Percentiles rank a stretch among this genome's conserved stretches.
phyloP scores from a whole-genome alignment of 108 stramenopile genomes.

The Phaeodactylum tricornutum region DNA sequence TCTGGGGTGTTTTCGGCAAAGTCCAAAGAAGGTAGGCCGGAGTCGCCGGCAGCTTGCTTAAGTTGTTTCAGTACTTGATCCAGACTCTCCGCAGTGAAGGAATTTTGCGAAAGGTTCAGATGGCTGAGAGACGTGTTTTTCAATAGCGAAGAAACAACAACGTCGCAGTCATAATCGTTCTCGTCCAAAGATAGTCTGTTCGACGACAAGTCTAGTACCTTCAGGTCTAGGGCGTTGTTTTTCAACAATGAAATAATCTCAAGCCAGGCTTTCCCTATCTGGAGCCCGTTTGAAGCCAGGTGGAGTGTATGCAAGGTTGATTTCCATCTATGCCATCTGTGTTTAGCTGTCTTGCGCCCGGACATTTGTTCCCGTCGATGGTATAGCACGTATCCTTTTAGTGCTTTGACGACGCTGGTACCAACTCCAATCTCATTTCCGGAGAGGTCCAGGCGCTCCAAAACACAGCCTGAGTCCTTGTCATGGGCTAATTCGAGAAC shows the following conservation, averaged over 20 bases:
- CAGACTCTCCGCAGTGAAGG: conserved; percentile 21
- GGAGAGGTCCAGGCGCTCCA: conserved; percentile 51
- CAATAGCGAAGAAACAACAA: conserved; percentile 22
- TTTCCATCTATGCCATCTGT: no score
- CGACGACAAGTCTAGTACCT: conserved; percentile 36
- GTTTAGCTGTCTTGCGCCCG: conserved; percentile 16
- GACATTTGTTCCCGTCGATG: conserved; percentile 26
- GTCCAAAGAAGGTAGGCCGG: conserved; percentile 24
- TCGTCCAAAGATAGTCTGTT: conserved; percentile 25
- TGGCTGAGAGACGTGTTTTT: conserved; percentile 30
- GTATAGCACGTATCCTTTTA: conserved; percentile 26
- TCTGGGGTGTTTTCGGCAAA: conserved; percentile 40
- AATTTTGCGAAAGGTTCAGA: conserved; percentile 47
- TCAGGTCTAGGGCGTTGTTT: conserved; percentile 33
- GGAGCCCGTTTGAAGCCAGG: conserved; percentile 36
- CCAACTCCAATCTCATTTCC: conserved; percentile 40
- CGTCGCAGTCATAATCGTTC: conserved; percentile 23
- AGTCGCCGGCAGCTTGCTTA: conserved; percentile 15
- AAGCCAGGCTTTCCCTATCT: conserved; percentile 26
- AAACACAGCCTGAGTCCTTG: conserved; percentile 31
- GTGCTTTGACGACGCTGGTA: conserved; percentile 19
- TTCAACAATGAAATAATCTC: conserved; percentile 38
- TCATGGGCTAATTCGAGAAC: conserved; percentile 34
- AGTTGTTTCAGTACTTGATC: conserved; percentile 24
- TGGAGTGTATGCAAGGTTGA: conserved; percentile 36